phyloP scores from a whole-genome alignment of 2,329 filamentous ascomycete species.

The Alternaria incomplexa region DNA sequence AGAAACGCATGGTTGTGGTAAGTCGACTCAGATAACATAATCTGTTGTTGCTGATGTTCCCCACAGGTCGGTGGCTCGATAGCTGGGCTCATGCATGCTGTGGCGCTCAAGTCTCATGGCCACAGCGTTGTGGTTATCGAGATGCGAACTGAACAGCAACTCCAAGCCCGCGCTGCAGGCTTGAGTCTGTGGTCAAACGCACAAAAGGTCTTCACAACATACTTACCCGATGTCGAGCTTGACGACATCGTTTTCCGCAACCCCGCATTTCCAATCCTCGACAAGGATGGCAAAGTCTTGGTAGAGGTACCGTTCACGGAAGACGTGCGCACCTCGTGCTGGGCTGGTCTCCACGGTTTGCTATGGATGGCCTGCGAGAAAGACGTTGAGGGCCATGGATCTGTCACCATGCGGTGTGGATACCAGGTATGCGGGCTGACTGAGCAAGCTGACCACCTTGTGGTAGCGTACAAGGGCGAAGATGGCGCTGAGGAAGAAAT shows the following conservation, averaged over 20 bases:
- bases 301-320: constrained; percentile 1
- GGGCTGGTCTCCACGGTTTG: constrained; percentile 17
- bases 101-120: constrained; percentile 24
- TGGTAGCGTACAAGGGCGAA: constrained; percentile 1
- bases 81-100: constrained; percentile 27
- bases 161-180: constrained; percentile 24
- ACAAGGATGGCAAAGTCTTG: constrained; percentile 10
- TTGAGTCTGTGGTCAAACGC: constrained; percentile 21
- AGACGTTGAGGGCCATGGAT: neutral
- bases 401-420: constrained; percentile 6
- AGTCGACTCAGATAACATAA: too few relatives aligned
- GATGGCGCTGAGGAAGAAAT: neutral
- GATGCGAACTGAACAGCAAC: constrained; percentile 6
- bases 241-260: constrained; percentile 12
- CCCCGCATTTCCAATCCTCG: constrained; percentile 14
- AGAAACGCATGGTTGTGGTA: constrained; percentile 2
- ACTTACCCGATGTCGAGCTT: constrained; percentile 8
- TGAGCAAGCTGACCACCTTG: constrained; percentile 6
- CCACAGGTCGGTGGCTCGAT: constrained; percentile 23
- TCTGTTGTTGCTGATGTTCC: too few relatives aligned
- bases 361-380: constrained; percentile 14
- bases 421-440: constrained; percentile 3
- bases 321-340: constrained; percentile 20
- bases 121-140: constrained; percentile 21
- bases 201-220: constrained; percentile 16